Base-by-base conservation (phyloP, 2,329 filamentous ascomycete genomes). In the Neoascochyta sp. region DNA sequence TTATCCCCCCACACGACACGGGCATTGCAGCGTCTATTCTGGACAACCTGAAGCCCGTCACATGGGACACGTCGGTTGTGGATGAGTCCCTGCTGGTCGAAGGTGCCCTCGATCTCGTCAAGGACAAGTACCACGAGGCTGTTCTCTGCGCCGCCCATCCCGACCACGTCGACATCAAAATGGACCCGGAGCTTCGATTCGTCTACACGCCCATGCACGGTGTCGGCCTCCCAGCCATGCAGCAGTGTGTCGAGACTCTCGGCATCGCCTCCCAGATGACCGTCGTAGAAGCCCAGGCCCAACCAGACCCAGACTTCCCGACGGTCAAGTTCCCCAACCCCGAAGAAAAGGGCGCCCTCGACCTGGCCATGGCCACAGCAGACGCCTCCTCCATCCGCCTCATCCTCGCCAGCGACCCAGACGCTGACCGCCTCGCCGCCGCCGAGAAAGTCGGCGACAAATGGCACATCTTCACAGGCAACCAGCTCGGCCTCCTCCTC, bases 291-390 rank as follows among this genome's bases (percentile, higher is more conserved):
- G 61, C 59, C 4, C 76, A 80, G 54, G 67, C 70, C 18, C 47
- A 71, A n/a, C 77, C 78, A 5, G 69, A 82, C 47, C 76, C 78
- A 0, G 69, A 79, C 33, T 82, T 82, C 32, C 74, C 77, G 0
- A 81, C 78, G 0, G 75, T 81, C 9, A 69, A 70, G 15, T 81
- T 81, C 40, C 78, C 78, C 0, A 82, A 82, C 43, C 78, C 78
- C 0, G 78, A 82, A 51, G 78, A 82, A 48, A 71, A 71, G 34
- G 78, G 78, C 5, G 76, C 78, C 3, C 59, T 82, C 9, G 70
- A 80, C 45, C 63, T 80, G 18, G 74, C 78, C 2, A 75, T 78
- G 27, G 51, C 67, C 39, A 70, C 70, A 3, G 78, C 77, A 16
- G 69, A 77, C 24, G 55, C 60, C 27, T 50, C 68, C 11, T 64